phyloP scores from a whole-genome alignment of 106 monocot genomes.

The Acorus calamus region DNA sequence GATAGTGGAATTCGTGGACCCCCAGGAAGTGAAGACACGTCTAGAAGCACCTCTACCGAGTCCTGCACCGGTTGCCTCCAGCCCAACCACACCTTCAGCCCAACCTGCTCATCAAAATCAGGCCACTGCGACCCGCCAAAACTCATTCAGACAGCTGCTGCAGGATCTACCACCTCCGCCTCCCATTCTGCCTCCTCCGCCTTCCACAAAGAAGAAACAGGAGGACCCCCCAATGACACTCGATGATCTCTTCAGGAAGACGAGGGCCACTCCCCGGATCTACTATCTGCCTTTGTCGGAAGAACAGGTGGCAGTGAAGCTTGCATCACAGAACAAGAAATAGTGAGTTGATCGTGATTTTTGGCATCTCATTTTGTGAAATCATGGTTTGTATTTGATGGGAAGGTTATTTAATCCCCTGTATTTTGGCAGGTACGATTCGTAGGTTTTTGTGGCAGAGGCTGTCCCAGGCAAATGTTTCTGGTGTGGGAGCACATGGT shows the following conservation, averaged over 20 bases:
- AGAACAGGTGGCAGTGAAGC: slow-evolving; percentile 49
- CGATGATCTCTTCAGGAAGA: slow-evolving; percentile 89
- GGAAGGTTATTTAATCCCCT: too few species aligned
- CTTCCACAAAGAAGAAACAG: slow-evolving; percentile 26
- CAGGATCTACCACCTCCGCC: slow-evolving; percentile 25
- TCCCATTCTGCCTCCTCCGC: slow-evolving; percentile 23
- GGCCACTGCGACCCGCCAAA: slow-evolving; percentile 10
- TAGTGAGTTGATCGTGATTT: too few species aligned
- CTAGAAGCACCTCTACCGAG: slow-evolving; percentile 38
- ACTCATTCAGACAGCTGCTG: slow-evolving; percentile 13
- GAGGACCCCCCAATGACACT: slow-evolving; percentile 64
- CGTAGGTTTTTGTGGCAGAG: too few species aligned
- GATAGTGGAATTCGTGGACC: slow-evolving; percentile 68
- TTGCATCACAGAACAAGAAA: slow-evolving; percentile 26
- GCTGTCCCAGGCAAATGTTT: too few species aligned
- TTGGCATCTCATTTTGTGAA: too few species aligned
- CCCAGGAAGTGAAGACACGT: slow-evolving; percentile 52
- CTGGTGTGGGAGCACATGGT: too few species aligned
- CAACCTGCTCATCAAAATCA: slow-evolving; percentile 10
- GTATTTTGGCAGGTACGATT: too few species aligned
- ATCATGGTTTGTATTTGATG: too few species aligned
- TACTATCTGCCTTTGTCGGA: slow-evolving; percentile 80
- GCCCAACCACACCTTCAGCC: slow-evolving; percentile 19
- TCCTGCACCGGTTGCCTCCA: slow-evolving; percentile 41
- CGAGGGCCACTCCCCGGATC: slow-evolving; percentile 59